phyloP scores from a whole-genome alignment of 768 basidiomycete genomes.

The Suillus luteus region DNA sequence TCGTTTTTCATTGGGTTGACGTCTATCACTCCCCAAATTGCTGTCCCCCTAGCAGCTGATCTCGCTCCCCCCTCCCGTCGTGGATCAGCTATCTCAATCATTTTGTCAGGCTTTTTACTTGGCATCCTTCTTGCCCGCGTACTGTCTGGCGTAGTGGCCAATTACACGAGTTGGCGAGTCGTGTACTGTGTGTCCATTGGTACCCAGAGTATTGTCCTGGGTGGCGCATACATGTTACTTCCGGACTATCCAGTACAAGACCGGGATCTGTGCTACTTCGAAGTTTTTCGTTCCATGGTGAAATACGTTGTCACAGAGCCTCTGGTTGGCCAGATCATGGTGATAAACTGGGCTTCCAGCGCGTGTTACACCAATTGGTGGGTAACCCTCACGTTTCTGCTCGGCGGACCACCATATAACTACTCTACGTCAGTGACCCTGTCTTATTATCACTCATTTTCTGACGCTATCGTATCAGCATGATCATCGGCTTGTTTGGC shows the following conservation, averaged over 20 bases:
- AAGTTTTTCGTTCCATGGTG: constrained; percentile 40
- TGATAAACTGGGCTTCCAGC: constrained; percentile 27
- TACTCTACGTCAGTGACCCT: constrained; percentile 33
- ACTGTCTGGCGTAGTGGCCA: constrained; percentile 41
- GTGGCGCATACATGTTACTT: constrained; percentile 32
- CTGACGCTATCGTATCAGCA: constrained; percentile 23
- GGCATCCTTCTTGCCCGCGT: constrained; percentile 33
- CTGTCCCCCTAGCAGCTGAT: constrained; percentile 48
- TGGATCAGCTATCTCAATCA: constrained; percentile 31
- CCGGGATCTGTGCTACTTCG: constrained; percentile 36
- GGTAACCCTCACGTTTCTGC: constrained; percentile 48
- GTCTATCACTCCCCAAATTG: constrained; percentile 42
- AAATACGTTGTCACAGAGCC: constrained; percentile 44
- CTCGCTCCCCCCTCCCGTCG: constrained; percentile 35
- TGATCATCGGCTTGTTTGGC: constrained; percentile 49
- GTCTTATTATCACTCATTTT: background rate
- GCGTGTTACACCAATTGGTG: constrained; percentile 38
- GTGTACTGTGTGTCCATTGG: constrained; percentile 46
- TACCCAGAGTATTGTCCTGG: constrained; percentile 30
- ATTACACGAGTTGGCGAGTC: constrained; percentile 42
- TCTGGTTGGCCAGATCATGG: constrained; percentile 37
- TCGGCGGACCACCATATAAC: constrained; percentile 41
- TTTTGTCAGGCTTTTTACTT: constrained; percentile 31
- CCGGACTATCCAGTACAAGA: constrained; percentile 45
- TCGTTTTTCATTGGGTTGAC: constrained; percentile 40